Conservation (phyloP, 768 basidiomycete species). For the Galerina marginata region DNA sequence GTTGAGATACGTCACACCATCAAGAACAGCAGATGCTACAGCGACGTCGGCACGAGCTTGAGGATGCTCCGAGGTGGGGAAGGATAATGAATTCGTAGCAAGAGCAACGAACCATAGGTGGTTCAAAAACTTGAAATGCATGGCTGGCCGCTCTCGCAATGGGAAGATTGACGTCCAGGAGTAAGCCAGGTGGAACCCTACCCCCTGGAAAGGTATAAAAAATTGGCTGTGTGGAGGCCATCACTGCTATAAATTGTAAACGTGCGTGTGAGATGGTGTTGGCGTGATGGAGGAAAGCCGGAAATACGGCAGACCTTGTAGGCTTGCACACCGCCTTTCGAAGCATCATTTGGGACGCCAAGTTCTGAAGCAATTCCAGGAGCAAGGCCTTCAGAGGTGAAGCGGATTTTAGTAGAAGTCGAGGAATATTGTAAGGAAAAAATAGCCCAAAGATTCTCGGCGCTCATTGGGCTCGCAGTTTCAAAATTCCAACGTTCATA, state of each 20-base stretch:
- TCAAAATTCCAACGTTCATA: too few relatives aligned
- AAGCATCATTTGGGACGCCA: too few relatives aligned
- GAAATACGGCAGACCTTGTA: constrained; percentile 7
- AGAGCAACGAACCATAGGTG: constrained; percentile 1
- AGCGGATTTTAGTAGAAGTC: too few relatives aligned
- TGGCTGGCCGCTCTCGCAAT: not conserved
- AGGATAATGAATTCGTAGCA: not conserved
- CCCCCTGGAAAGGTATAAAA: too few relatives aligned
- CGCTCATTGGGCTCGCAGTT: too few relatives aligned
- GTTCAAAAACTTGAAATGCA: not conserved
- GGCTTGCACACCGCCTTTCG: not conserved
- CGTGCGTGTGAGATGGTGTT: not conserved
- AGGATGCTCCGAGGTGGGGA: not conserved
- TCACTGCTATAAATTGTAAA: constrained; percentile 6
- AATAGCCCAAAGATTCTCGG: too few relatives aligned
- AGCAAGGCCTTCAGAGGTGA: too few relatives aligned
- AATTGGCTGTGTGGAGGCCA: too few relatives aligned
- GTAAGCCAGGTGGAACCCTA: too few relatives aligned
- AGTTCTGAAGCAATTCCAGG: too few relatives aligned
- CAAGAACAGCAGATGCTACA: constrained; percentile 34
- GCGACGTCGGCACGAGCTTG: constrained; percentile 1
- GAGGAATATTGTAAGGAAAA: too few relatives aligned
- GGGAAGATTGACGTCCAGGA: too few relatives aligned
- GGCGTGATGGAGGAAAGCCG: not conserved
- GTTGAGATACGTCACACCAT: constrained; percentile 48